A percentile compares a stretch with the other conserved stretches of the same genome.
These are phyloP conservation scores for Tulasnella sp. DNA, from an alignment of 768 basidiomycete genomes.

Conservation along the genomic window DNA sequence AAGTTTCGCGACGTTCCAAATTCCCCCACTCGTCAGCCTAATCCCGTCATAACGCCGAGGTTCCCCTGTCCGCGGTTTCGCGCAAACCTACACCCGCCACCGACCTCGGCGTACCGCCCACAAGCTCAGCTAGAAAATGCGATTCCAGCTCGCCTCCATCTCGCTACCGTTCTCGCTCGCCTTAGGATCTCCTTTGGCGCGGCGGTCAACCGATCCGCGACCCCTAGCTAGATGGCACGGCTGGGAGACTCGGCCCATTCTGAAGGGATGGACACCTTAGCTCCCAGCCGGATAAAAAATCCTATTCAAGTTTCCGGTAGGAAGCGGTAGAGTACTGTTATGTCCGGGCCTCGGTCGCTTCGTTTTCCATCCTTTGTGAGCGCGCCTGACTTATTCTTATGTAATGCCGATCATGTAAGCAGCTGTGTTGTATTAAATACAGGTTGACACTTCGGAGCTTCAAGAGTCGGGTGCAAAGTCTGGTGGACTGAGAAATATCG, in stretches of 20 bases:
- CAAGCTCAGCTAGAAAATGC: constrained; percentile 5
- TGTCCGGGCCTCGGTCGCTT: background rate
- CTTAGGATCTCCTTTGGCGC: constrained; percentile 9
- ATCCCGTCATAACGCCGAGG: constrained; percentile 9
- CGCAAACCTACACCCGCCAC: background rate
- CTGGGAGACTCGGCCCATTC: constrained; percentile 79
- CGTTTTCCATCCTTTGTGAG: background rate
- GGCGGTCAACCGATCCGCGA: constrained; percentile 38
- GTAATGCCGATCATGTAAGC: background rate
- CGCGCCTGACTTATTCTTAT: constrained; percentile 14
- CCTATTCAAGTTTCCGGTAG: background rate
- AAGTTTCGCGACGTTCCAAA: constrained; percentile 15
- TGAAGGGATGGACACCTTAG: constrained; percentile 69
- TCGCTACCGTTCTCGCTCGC: background rate
- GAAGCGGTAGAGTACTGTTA: background rate
- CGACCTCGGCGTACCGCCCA: background rate
- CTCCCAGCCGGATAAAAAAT: constrained; percentile 12
- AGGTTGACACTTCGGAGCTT: constrained; percentile 14
- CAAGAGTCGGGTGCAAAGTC: background rate
- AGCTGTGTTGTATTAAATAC: background rate
- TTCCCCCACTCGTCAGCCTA: background rate
- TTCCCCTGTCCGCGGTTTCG: background rate
- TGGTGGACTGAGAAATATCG: background rate
- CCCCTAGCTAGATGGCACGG: constrained; percentile 81
- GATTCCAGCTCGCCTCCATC: constrained; percentile 8